Base-by-base conservation (phyloP, 495 filamentous ascomycete species). In the Gamarada debralockiae region DNA sequence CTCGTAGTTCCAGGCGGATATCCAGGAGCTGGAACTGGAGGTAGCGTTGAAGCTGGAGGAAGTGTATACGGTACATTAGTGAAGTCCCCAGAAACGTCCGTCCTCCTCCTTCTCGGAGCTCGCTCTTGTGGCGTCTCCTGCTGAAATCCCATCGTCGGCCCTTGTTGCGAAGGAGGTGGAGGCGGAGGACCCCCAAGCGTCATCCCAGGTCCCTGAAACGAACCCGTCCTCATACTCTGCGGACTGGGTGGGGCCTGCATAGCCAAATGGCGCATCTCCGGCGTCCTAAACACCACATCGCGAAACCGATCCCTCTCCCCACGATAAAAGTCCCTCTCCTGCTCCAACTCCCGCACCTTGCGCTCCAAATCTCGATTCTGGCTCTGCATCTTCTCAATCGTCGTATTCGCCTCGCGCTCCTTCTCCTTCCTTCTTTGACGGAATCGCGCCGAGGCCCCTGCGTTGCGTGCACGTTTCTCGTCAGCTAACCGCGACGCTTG, bases 381-480 rank as follows among this genome's bases (percentile, higher is more conserved):
- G 54, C 83, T 74, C 53, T 83, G 82, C 27, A 86, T 74, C 59
- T 85, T 79, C 52, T 82, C 73, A 24, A 84, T 81, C 33, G 77
- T 84, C 40, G 78, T 77, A 31, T 82, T 79, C 24, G 85, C 82
- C 61, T 90, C 85, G 59, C 80, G 77, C 67, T 97, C 92, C 61
- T 90, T 91, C 61, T 93, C 86, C 67, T 97, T 97, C 59, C 88
- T 82, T 47, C 92, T 79, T 63, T 87, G 83, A 49, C 93, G 84
- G 61, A 97, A 97, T 37, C 93, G 75, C 52, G 90, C 84, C 36
- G 91, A 96, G 7, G 93, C 93, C 39, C 89, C 89, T 45, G 95
- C 95, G 65, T 98, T 98, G 36, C 90, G 85, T 70, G 90, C 89
- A 45, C 89, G 77, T 69, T 96, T 97, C 71, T 95, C 89, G 56